phyloP scores from a whole-genome alignment of 495 filamentous ascomycete species.

The Penicillium waksmanii region DNA sequence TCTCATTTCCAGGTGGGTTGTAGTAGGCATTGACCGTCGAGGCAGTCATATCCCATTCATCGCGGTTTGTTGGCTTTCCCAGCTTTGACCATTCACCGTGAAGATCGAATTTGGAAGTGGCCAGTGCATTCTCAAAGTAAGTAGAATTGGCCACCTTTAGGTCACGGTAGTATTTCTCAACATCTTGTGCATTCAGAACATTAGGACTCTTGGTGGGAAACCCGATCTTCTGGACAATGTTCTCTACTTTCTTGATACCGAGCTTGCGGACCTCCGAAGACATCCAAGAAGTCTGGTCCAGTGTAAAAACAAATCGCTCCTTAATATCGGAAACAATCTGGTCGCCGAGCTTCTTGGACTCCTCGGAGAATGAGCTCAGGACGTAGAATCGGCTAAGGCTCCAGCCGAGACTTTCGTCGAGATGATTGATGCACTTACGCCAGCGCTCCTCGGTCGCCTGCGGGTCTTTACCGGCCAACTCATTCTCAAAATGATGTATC shows the following conservation, averaged over 20 bases:
- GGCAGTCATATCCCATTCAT: slow-evolving; percentile 66
- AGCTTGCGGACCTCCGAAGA: slow-evolving; percentile 62
- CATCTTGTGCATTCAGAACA: slow-evolving; percentile 58
- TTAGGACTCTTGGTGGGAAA: slow-evolving; percentile 70
- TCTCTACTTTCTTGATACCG: slow-evolving; percentile 68
- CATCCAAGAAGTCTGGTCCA: slow-evolving; percentile 69
- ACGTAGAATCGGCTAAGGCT: slow-evolving; percentile 69
- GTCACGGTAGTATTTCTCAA: slow-evolving; percentile 61
- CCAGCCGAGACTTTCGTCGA: slow-evolving; percentile 62
- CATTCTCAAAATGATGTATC: slow-evolving; percentile 61
- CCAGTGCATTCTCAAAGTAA: slow-evolving; percentile 65
- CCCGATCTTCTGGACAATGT: slow-evolving; percentile 75
- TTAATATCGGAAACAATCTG: slow-evolving; percentile 73
- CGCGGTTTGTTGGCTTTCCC: slow-evolving; percentile 62
- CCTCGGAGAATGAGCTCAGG: slow-evolving; percentile 64
- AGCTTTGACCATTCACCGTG: slow-evolving; percentile 58
- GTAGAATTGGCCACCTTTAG: slow-evolving; percentile 55
- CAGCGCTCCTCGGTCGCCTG: slow-evolving; percentile 67
- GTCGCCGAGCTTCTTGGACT: slow-evolving; percentile 67
- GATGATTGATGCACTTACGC: slow-evolving; percentile 64
- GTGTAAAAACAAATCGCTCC: slow-evolving; percentile 61
- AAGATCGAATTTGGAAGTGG: slow-evolving; percentile 50
- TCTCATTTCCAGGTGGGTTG: slow-evolving; percentile 65
- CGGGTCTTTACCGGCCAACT: slow-evolving; percentile 61
- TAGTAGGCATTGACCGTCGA: slow-evolving; percentile 69